Conservation (phyloP, 768 basidiomycete genomes). For the Auriscalpium orientale region DNA sequence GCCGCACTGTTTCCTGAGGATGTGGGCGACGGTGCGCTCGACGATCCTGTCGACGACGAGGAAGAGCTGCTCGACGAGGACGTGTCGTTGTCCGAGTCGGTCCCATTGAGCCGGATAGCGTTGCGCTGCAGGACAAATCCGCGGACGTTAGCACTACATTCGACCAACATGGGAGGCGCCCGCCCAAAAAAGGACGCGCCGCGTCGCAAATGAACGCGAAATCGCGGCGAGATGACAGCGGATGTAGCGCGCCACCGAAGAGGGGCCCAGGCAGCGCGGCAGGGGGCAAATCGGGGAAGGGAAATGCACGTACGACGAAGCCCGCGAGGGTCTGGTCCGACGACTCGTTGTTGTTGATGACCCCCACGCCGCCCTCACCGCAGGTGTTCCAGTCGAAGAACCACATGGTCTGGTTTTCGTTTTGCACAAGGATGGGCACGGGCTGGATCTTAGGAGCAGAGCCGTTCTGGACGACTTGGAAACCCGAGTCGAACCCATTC, state of each 20-base stretch:
- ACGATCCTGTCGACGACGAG: conserved; percentile 2
- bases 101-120: conserved; percentile 50
- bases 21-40: background rate
- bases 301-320: conserved; percentile 34
- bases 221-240: too few species aligned
- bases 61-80: conserved; percentile 8
- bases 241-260: too few species aligned
- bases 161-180: background rate
- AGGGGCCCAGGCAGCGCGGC: background rate
- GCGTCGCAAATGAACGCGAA: background rate
- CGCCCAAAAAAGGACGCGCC: background rate
- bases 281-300: background rate
- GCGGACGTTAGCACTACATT: background rate
- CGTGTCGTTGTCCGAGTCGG: conserved; percentile 15
- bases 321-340: conserved; percentile 29
- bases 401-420: conserved; percentile 44
- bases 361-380: conserved; percentile 51
- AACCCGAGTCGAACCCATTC: conserved; percentile 53
- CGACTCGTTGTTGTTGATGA: conserved; percentile 45
- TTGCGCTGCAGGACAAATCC: conserved; percentile 36
- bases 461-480: conserved; percentile 42
- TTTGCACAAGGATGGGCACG: conserved; percentile 35
- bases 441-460: conserved; percentile 37
- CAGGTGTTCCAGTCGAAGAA: conserved; percentile 54
- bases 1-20: background rate